Conservation (phyloP, 176 grass and related monocot species). For the Bonia amplexicaulis region DNA sequence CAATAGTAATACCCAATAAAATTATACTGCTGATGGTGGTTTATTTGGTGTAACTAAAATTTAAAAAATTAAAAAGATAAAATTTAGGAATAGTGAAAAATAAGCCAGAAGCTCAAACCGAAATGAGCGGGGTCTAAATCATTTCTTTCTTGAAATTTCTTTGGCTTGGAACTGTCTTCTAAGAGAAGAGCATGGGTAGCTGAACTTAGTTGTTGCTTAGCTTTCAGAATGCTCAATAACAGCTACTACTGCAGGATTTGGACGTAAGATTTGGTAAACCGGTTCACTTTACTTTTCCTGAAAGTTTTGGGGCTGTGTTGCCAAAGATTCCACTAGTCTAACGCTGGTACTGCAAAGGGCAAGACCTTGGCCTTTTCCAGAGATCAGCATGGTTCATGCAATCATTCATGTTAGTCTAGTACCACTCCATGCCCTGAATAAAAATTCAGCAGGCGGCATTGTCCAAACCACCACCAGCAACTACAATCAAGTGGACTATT, state of each 20-base stretch:
- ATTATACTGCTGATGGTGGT: too few species aligned
- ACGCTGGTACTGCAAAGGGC: slow-evolving; percentile 16
- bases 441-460: not conserved
- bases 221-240: not conserved
- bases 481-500: not conserved
- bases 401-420: slow-evolving; percentile 6
- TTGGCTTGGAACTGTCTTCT: not conserved
- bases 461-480: slow-evolving; percentile 14
- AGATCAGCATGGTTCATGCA: slow-evolving; percentile 1
- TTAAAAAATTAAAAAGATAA: too few species aligned
- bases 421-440: not conserved
- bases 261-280: not conserved
- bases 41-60: too few species aligned
- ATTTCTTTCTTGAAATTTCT: not conserved
- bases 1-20: too few species aligned
- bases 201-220: not conserved
- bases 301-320: not conserved
- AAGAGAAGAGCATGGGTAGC: not conserved
- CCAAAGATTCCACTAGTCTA: slow-evolving; percentile 24
- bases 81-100: too few species aligned
- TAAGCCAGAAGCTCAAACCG: too few species aligned
- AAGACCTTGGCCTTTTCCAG: slow-evolving; percentile 19
- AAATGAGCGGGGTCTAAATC: too few species aligned
- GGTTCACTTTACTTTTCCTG: not conserved
- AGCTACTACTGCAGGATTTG: not conserved